These are phyloP conservation scores for Brassica rapa DNA, from an alignment of 345 rosid genomes.

Conservation along the genomic window DNA sequence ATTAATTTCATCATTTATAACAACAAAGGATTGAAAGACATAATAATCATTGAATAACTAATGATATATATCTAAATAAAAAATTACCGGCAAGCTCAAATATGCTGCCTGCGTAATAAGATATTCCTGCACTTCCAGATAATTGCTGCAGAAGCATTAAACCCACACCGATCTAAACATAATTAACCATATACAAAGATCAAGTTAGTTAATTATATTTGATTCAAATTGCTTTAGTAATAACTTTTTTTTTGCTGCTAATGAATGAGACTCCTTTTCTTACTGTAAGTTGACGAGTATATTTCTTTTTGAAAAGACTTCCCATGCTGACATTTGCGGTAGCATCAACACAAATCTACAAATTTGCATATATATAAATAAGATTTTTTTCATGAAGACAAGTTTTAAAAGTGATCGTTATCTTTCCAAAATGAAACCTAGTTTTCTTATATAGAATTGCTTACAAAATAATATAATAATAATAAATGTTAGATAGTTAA, in stretches of 20 bases:
- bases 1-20: background rate
- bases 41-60: background rate
- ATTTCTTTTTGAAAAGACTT: constrained; percentile 60
- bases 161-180: constrained; percentile 57
- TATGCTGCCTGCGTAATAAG: constrained; percentile 49
- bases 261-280: constrained; percentile 15
- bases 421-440: background rate
- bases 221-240: background rate
- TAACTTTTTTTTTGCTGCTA: background rate
- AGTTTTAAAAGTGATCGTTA: background rate
- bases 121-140: constrained; percentile 50
- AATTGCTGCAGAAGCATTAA: constrained; percentile 66
- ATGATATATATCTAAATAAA: background rate
- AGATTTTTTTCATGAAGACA: background rate
- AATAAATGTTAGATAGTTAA: background rate
- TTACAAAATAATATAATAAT: background rate
- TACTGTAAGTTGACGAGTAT: constrained; percentile 54
- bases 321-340: constrained; percentile 39
- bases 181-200: background rate
- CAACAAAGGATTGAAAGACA: background rate
- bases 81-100: constrained; percentile 56
- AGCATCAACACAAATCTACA: constrained; percentile 47
- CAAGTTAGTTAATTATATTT: background rate
- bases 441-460: background rate
- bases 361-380: background rate